Evolutionary conservation across 2,329 filamentous ascomycete species (phyloP), one percentile per base, ranked within the genome.

Genomic region (Aureobasidium sp.): DNA sequence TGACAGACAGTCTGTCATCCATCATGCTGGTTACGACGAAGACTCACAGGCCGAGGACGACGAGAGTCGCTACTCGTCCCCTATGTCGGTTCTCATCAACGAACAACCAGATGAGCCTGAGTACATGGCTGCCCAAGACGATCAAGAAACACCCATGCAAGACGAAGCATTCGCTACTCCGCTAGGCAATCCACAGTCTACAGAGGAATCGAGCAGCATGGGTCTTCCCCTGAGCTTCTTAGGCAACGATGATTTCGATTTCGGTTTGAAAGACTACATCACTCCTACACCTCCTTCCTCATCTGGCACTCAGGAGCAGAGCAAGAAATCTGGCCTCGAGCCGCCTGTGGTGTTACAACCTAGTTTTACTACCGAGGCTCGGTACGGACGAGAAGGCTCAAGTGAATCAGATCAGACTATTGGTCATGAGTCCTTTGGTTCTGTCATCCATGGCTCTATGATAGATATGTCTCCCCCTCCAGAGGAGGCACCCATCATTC

Each of bases 401-500:
- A 13, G 25, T 9, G 57, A 41, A 6, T 59, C 57, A 10, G 57
- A 59, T 27, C 57, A 59, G 10, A 59, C 57, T n/a, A 42, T 59
- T 47, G 57, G 57, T 3, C 57, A 34, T n/a, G 59, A 61, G 25
- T 61, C 59, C 2, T 61, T 61, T n/a, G 59, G 49, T 16, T 54
- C 48, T 48, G 59, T 53, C 13, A 61, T 61, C 8, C 59, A 53
- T 49, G 55, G 52, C 29, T 63, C 63, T 0, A 61, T 62, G 36
- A 63, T 59, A 16, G 74, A 67, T 8, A 72, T 77, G 62, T 44
- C 48, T 37, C 58, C 58, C 16, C 59, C 59, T 21, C 48, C 49
- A 15, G 59, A 61, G 27, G 63, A 84, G 49, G 83, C 85, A 0
- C 85, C 86, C 2, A 80, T 80, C 39, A 85, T 97, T 62, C 91